phyloP scores from a whole-genome alignment of 1,284 basidiomycete genomes.

The Hymenochaete sp. region DNA sequence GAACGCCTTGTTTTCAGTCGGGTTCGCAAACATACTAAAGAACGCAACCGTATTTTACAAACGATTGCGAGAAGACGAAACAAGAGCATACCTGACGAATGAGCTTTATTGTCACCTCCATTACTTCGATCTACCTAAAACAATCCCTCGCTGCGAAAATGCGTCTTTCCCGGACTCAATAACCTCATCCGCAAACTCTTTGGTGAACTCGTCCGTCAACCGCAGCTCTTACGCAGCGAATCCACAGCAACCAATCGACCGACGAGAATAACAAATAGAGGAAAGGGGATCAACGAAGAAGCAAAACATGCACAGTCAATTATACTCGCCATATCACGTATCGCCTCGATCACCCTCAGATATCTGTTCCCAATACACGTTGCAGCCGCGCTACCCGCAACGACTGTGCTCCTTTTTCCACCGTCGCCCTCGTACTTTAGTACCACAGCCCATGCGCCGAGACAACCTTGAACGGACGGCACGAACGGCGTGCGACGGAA shows the following conservation, averaged over 20 bases:
- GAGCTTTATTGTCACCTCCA: slow-evolving; percentile 75
- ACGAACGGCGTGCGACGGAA: slow-evolving; percentile 45
- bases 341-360: slow-evolving; percentile 57
- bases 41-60: too few species aligned
- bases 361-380: slow-evolving; percentile 69
- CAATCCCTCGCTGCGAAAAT: slow-evolving; percentile 59
- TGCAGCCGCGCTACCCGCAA: slow-evolving; percentile 78
- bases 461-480: slow-evolving; percentile 58
- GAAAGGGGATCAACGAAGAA: too few species aligned
- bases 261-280: too few species aligned
- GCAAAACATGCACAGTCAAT: slow-evolving; percentile 48
- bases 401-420: slow-evolving; percentile 61
- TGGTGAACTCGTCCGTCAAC: slow-evolving; percentile 67
- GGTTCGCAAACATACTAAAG: slow-evolving; percentile 60
- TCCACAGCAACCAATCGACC: too few species aligned
- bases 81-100: slow-evolving; percentile 49
- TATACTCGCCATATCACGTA: slow-evolving; percentile 70
- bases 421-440: slow-evolving; percentile 60
- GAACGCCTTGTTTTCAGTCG: slow-evolving; percentile 55
- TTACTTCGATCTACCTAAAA: slow-evolving; percentile 79
- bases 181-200: slow-evolving; percentile 59
- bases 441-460: slow-evolving; percentile 60
- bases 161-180: slow-evolving; percentile 59
- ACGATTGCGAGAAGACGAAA: neutral
- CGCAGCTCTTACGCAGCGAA: slow-evolving; percentile 79